Evolutionary conservation across 2,329 filamentous ascomycete species (phyloP), one percentile per base, ranked within the genome.

Genomic region (Neonectria ditissima): DNA sequence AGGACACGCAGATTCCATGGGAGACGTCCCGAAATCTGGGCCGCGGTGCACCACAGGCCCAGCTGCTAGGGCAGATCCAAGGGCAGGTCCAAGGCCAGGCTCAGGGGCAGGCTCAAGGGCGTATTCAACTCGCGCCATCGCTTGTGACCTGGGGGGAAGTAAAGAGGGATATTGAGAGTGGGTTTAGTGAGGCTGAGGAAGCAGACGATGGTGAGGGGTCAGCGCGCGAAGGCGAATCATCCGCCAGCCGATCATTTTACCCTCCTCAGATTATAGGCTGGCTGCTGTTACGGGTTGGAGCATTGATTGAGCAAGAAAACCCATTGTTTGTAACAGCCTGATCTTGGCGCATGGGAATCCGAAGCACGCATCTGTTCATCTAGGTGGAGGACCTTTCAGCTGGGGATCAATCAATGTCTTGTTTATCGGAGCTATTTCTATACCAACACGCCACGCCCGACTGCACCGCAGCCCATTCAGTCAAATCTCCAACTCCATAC

Each of bases 1-100:
- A 56, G 13, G 18, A 41, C 0, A 65, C 67, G 5, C 52, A 52
- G 18, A 69, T 78, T 11, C 74, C 74, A 0, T 77, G 72, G 72
- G 69, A 69, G 14, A 70, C 60, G 2, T 50, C 41, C 3, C 55
- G 64, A 9, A 66, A 65, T 3, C 28, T 63, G 10, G 67, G 65
- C 1, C 39, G 43, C 3, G 45, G 59, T 13, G 18, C 30, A 26
- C 28, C 9, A 24, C 55, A 56, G 7, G 53, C 32, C 2, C 45
- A 52, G 28, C 22, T 68, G 41, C 5, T 67, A 24, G 56, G 39
- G 2, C 55, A 54, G 1, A 56, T 71, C 13, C n/a, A 61, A 11
- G 9, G 34, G 3, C 34, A n/a, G 8, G 34, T n/a, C 16, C 34
- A 8, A n/a, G 34, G 34, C 4, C 13, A 44, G 26, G 13, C n/a